A percentile compares a stretch with the other conserved stretches of the same genome.
Conservation (phyloP, 768 basidiomycete genomes). For the Agaricus bisporus region DNA sequence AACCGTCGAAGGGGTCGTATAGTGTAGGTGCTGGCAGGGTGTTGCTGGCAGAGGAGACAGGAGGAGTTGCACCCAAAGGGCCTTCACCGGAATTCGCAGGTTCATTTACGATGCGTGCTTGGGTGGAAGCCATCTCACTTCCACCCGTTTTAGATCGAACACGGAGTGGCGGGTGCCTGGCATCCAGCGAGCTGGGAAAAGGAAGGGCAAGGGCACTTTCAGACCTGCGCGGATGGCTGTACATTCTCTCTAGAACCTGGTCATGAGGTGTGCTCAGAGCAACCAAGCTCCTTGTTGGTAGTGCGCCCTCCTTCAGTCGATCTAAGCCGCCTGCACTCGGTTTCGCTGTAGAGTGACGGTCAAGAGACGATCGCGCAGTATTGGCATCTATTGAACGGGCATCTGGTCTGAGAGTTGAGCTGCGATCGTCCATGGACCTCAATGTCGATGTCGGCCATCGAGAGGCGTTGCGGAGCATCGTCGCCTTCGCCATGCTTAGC, state of each 20-base stretch:
- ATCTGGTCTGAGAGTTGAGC: constrained; percentile 1
- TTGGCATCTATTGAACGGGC: background rate
- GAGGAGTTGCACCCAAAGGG: background rate
- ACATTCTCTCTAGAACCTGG: constrained; percentile 3
- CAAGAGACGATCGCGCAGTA: background rate
- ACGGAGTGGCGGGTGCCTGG: background rate
- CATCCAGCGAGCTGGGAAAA: background rate
- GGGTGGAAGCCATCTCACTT: background rate
- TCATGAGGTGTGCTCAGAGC: constrained; percentile 10
- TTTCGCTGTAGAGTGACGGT: background rate
- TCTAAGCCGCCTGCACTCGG: background rate
- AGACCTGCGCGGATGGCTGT: background rate
- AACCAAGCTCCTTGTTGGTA: constrained; percentile 1
- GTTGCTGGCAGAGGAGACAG: constrained; percentile 1
- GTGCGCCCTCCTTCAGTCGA: constrained; percentile 1
- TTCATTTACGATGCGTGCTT: constrained; percentile 6
- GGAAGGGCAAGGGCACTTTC: constrained; percentile 3
- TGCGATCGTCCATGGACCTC: background rate
- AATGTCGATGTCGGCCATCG: background rate
- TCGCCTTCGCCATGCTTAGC: background rate
- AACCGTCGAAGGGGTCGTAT: constrained; percentile 26
- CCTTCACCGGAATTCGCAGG: constrained; percentile 1
- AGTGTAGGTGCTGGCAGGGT: constrained; percentile 13
- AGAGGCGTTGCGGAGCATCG: background rate
- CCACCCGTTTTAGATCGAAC: background rate